Percentiles rank a stretch among this genome's conserved stretches.
These are phyloP conservation scores for Yarrowia sp. DNA, from an alignment of 805 yeast species.

Conservation along the genomic window DNA sequence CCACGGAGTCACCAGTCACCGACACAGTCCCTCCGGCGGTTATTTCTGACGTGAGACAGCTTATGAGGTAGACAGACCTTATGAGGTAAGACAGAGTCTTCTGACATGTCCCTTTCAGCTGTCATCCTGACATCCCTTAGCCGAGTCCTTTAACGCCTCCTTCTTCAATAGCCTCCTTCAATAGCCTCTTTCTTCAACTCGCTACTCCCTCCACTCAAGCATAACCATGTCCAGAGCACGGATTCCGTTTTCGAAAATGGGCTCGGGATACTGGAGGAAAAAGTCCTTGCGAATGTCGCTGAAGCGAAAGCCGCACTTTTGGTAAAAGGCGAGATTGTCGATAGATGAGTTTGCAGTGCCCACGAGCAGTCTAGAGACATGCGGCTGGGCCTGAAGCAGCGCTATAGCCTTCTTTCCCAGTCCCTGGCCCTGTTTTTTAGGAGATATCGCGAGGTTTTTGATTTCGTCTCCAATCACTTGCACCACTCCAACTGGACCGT, in stretches of 20 bases:
- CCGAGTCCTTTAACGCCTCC: too few species aligned
- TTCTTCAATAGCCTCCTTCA: not conserved
- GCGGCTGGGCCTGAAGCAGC: not conserved
- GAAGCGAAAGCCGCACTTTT: slow-evolving; percentile 17
- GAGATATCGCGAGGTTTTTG: slow-evolving; percentile 4
- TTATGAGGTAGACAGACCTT: too few species aligned
- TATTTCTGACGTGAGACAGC: too few species aligned
- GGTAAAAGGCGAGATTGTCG: slow-evolving; percentile 15
- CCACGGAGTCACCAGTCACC: too few species aligned
- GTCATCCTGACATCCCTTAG: not conserved
- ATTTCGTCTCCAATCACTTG: slow-evolving; percentile 10
- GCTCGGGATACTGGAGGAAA: slow-evolving; percentile 6
- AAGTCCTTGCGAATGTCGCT: not conserved
- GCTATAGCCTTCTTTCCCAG: not conserved
- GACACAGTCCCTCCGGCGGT: too few species aligned
- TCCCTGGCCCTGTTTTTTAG: not conserved
- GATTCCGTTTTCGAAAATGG: slow-evolving; percentile 14
- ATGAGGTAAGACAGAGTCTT: too few species aligned
- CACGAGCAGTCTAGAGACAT: not conserved
- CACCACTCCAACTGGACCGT: not conserved
- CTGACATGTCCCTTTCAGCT: too few species aligned
- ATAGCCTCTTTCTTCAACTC: too few species aligned
- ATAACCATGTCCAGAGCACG: slow-evolving; percentile 5
- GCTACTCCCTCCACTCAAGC: slow-evolving; percentile 3
- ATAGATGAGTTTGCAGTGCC: slow-evolving; percentile 19